Percentiles rank a stretch among this genome's conserved stretches.
Evolutionary conservation across 192 early-diverging fungal species (phyloP).

Genomic region (Funneliformis geosporum): DNA sequence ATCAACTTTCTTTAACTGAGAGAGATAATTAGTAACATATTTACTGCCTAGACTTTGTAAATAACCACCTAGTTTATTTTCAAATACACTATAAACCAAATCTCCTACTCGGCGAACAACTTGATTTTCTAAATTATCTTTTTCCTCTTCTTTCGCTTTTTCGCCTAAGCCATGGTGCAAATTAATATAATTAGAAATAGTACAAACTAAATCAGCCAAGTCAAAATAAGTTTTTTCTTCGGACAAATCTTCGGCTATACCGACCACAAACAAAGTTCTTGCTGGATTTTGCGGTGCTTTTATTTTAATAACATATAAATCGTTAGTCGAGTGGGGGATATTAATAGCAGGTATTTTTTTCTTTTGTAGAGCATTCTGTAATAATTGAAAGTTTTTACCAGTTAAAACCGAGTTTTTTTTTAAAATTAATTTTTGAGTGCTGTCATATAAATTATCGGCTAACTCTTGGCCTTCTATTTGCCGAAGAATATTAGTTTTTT

Average conservation of each 20-base stretch:
- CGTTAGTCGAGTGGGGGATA: slow-evolving; percentile 1
- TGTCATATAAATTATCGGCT: background rate
- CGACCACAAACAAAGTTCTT: background rate
- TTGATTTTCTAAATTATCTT: slow-evolving; percentile 30
- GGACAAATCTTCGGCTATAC: background rate
- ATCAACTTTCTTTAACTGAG: slow-evolving; percentile 20
- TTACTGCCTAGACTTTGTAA: slow-evolving; percentile 2
- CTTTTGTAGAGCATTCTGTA: background rate
- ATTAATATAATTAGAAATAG: background rate
- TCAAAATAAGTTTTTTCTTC: slow-evolving; percentile 25
- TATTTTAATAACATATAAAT: slow-evolving; percentile 19
- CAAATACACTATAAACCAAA: slow-evolving; percentile 13
- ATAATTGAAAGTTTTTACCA: slow-evolving; percentile 8
- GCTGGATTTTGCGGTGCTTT: background rate
- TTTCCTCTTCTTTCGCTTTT: slow-evolving; percentile 3
- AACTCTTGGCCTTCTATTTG: background rate
- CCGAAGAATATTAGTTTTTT: too few species aligned
- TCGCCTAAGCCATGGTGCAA: slow-evolving; percentile 8
- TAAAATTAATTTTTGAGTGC: background rate
- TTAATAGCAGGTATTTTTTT: slow-evolving; percentile 3
- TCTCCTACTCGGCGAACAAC: background rate
- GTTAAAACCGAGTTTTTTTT: background rate
- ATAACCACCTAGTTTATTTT: slow-evolving; percentile 15
- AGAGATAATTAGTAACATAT: background rate
- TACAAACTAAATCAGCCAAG: slow-evolving; percentile 12